These are phyloP conservation scores for Fusarium multiceps DNA, from an alignment of 2,329 filamentous ascomycete genomes.

Conservation along the genomic window DNA sequence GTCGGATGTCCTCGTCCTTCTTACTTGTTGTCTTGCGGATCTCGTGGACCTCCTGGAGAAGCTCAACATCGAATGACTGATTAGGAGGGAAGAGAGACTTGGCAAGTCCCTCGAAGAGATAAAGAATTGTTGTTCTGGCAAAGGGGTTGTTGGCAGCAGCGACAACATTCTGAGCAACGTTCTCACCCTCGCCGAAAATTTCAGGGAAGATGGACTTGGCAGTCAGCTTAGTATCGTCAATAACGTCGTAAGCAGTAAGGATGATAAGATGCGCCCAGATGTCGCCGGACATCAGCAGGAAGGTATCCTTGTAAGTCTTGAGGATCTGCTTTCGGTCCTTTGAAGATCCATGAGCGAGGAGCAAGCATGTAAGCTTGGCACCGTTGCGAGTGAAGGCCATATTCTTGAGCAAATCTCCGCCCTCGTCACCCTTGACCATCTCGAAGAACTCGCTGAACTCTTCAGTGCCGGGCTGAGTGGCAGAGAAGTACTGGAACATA, in stretches of 20 bases:
- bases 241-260: slow-evolving; percentile 86
- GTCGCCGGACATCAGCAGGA: slow-evolving; percentile 87
- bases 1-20: slow-evolving; percentile 83
- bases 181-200: slow-evolving; percentile 78
- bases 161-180: slow-evolving; percentile 72
- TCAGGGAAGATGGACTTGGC: slow-evolving; percentile 89
- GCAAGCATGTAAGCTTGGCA: slow-evolving; percentile 81
- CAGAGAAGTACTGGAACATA: slow-evolving; percentile 96
- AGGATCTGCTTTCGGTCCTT: slow-evolving; percentile 94
- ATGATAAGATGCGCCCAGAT: slow-evolving; percentile 82
- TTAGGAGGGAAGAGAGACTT: slow-evolving; percentile 70
- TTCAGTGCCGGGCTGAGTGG: slow-evolving; percentile 78
- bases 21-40: slow-evolving; percentile 89
- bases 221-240: slow-evolving; percentile 92
- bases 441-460: slow-evolving; percentile 91
- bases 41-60: slow-evolving; percentile 81
- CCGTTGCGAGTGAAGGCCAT: slow-evolving; percentile 95
- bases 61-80: slow-evolving; percentile 73
- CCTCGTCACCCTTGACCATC: slow-evolving; percentile 89
- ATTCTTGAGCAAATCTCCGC: slow-evolving; percentile 91
- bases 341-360: slow-evolving; percentile 84
- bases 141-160: slow-evolving; percentile 73
- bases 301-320: slow-evolving; percentile 89
- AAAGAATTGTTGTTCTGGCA: slow-evolving; percentile 76
- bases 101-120: slow-evolving; percentile 78